Base-by-base conservation (phyloP, 768 basidiomycete genomes). In the Candolleomyces aberdarensis region DNA sequence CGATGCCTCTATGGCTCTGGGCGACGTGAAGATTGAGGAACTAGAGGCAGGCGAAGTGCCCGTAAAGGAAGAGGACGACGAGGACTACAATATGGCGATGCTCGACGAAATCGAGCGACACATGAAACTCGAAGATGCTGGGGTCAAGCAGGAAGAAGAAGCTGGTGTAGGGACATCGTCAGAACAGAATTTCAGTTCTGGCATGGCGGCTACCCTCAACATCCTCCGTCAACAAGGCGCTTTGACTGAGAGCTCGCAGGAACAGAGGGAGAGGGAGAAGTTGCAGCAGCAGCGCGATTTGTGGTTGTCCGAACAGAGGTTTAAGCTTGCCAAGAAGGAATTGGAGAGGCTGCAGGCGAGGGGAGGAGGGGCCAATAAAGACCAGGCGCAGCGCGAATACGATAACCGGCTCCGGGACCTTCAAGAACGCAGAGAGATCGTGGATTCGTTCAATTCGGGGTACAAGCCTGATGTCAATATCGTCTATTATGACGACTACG, bases 381-480 rank as follows among this genome's bases (percentile, higher is more conserved):
- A 97, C 70, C 96, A 98, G 74, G 89, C 92, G 19, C 89, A 91
- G 64, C 84, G 96, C 57, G 97, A 98, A 74, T 94, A 94, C 71
- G 94, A 98, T 76, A 98, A 98, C 69, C 85, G 93, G 59, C 72
- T 88, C 62, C 85, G 96, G 22, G 96, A 98, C 68, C 91, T 95
- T 71, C 89, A 94, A 64, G 96, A 98, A 65, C 89, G 94, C 5
- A 83, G 92, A 46, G 85, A 92, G 19, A 83, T 84, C 56, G 74
- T 94, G 61, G 92, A 96, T 39, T 72, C 85, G 54, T 99, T 90
- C 83, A 93, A 89, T 76, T 84, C 87, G 70, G 54, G 60, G 13
- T 99, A 99, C 80, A 98, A 96, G 74, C 97, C 97, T 5, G 96
- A 96, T 75, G 82, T 99, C 67, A 93, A 96, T 65, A 92, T 98